Evolutionary conservation across 192 early-diverging fungal species (phyloP), one percentile per base, ranked within the genome.

Genomic region (Coemansia guatemalensis): DNA sequence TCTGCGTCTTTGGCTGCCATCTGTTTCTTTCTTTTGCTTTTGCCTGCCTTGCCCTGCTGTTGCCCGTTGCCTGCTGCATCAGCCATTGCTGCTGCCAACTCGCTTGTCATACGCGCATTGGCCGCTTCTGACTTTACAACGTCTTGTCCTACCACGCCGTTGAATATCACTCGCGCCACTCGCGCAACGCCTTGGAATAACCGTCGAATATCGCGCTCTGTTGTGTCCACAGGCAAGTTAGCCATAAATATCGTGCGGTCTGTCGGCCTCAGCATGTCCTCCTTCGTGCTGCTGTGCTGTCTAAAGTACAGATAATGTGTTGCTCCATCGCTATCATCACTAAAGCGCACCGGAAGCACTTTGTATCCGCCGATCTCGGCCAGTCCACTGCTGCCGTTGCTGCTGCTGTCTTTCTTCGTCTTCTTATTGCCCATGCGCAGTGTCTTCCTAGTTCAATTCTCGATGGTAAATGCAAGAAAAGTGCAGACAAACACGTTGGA

Each of bases 181-280:
- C 71, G 77, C 3, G 82, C 87, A 18, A 73, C 68, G 27, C 84
- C 84, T 18, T 86, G 81, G 62, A 92, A 85, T 8, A 92, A 65
- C 29, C 86, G 71, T 32, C 84, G 75, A 39, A 92, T 62, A 53
- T 90, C 85, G 23, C 74, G 65, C 59, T 87, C 84, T 2, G 89
- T 88, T 18, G 89, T 77, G 58, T 92, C 90, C 12, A 76, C 73
- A 14, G 90, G 90, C 66, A 90, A 60, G 68, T 90, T 90, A 53
- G 85, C 72, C 56, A 90, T 61, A 60, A 88, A 92, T 0, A 92
- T 63, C 3, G 89, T 89, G 30, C 83, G 84, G 70, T 81, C 75
- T 22, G 74, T 67, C n/a, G 88, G 86, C n/a, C 73, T 64, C 12
- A 83, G 69, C 22, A 75, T 63, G 5, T 78, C 75, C n/a, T 76